Percentiles rank a stretch among this genome's conserved stretches.
Conservation (phyloP, 495 filamentous ascomycete genomes). For the Penicillium ochrochloron region DNA sequence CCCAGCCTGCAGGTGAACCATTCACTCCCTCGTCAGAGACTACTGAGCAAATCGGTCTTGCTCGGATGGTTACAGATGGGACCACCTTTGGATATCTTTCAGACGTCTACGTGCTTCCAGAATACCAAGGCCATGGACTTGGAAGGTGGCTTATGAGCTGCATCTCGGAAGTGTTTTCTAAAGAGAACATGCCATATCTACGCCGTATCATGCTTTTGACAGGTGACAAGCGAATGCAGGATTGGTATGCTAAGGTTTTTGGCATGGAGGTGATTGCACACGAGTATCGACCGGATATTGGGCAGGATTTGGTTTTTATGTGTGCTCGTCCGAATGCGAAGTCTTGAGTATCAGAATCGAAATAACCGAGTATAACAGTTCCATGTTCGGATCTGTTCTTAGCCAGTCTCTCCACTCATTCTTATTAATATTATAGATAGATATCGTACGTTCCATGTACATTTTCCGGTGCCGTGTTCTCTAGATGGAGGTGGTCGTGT, state of each 20-base stretch:
- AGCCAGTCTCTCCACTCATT: background rate
- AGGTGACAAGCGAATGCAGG: constrained; percentile 31
- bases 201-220: constrained; percentile 58
- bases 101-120: constrained; percentile 68
- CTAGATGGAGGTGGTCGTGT: background rate
- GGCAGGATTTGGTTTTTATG: constrained; percentile 29
- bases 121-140: constrained; percentile 63
- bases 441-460: background rate
- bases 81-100: constrained; percentile 72
- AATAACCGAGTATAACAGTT: background rate
- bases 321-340: constrained; percentile 28
- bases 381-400: background rate
- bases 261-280: constrained; percentile 47
- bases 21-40: constrained; percentile 13
- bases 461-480: background rate
- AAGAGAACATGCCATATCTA: constrained; percentile 56
- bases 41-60: constrained; percentile 59
- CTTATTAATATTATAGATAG: background rate
- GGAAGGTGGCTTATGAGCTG: constrained; percentile 66
- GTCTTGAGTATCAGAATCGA: constrained; percentile 3
- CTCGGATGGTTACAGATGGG: constrained; percentile 68
- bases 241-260: constrained; percentile 53
- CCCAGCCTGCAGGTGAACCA: constrained; percentile 1
- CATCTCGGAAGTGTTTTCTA: constrained; percentile 55
- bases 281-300: constrained; percentile 30